phyloP scores from a whole-genome alignment of 2,329 filamentous ascomycete species.

The Phialocephala sp. region DNA sequence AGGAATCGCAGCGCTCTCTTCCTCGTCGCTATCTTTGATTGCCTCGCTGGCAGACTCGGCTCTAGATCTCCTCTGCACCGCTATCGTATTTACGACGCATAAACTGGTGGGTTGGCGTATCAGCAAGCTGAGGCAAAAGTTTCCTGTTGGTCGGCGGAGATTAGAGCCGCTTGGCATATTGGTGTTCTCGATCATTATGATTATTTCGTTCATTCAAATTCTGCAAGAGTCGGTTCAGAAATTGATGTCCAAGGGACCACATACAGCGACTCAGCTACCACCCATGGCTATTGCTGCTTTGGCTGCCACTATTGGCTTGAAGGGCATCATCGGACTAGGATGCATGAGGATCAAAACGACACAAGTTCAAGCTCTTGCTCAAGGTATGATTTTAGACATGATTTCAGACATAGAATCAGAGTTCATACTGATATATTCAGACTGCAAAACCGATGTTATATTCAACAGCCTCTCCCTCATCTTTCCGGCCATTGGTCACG shows the following conservation, averaged over 20 bases:
- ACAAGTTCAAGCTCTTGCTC: conserved; percentile 64
- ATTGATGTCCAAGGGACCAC: conserved; percentile 51
- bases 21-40: conserved; percentile 62
- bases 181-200: conserved; percentile 66
- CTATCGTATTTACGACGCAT: conserved; percentile 64
- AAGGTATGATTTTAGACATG: conserved; percentile 42
- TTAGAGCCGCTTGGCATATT: conserved; percentile 64
- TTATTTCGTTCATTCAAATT: conserved; percentile 65
- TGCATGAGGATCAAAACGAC: conserved; percentile 63
- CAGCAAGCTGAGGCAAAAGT: conserved; percentile 53
- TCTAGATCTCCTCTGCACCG: conserved; percentile 62
- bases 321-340: conserved; percentile 63
- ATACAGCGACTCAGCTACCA: conserved; percentile 52
- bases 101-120: conserved; percentile 62
- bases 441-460: conserved; percentile 66
- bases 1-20: conserved; percentile 55
- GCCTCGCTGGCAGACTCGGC: conserved; percentile 65
- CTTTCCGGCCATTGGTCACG: conserved; percentile 63
- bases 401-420: not conserved
- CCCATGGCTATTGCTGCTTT: conserved; percentile 59
- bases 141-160: conserved; percentile 59
- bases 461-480: conserved; percentile 66
- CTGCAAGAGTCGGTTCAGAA: conserved; percentile 62
- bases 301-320: conserved; percentile 59
- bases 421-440: conserved; percentile 35